These are phyloP conservation scores for Geoglossum cookeanum DNA, from an alignment of 2,329 filamentous ascomycete genomes.

Conservation along the genomic window DNA sequence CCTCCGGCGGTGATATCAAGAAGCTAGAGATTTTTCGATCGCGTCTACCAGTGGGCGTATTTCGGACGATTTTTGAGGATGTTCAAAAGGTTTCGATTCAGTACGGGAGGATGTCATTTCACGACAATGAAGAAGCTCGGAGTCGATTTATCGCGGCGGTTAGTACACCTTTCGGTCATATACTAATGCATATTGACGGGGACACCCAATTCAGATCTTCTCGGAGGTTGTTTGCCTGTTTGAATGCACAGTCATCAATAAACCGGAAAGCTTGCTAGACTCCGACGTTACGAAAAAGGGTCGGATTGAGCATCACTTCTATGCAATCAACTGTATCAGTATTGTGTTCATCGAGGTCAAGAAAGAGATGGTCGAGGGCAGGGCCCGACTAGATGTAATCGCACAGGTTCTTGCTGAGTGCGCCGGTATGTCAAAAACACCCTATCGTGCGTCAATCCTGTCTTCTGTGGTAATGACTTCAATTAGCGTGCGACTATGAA, in stretches of 20 bases:
- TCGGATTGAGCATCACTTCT: slow-evolving; percentile 4
- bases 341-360: slow-evolving; percentile 5
- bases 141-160: neutral
- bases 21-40: neutral
- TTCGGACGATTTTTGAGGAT: neutral
- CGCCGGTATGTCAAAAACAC: slow-evolving; percentile 1
- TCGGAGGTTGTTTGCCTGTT: neutral
- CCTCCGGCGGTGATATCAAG: neutral
- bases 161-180: neutral
- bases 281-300: slow-evolving; percentile 2
- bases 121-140: neutral
- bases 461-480: neutral
- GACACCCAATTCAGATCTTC: neutral
- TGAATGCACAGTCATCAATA: neutral
- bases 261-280: slow-evolving; percentile 1
- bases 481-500: slow-evolving; percentile 4
- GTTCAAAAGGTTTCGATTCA: neutral
- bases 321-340: neutral
- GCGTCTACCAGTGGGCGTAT: neutral
- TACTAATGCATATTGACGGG: neutral
- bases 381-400: neutral
- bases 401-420: slow-evolving; percentile 6
- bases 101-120: neutral
- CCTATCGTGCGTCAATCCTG: neutral
- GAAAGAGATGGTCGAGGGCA: neutral